Conservation (phyloP, 768 basidiomycete species). For the Rubroboletus satanas region DNA sequence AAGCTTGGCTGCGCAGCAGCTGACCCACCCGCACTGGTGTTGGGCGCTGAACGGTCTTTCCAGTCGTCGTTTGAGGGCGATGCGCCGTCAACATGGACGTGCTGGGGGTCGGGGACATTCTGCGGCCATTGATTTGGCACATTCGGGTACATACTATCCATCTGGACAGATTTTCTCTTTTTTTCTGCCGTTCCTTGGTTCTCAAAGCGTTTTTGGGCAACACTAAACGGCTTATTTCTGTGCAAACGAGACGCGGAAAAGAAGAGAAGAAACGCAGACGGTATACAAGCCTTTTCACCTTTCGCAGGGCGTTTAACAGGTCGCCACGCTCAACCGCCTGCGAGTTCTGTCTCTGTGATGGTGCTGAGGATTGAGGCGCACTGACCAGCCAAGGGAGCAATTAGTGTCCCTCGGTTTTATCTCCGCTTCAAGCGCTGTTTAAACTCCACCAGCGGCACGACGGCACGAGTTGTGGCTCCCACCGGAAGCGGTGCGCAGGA, state of each 20-base stretch:
- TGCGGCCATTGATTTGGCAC: slow-evolving; percentile 40
- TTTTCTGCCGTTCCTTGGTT: slow-evolving; percentile 35
- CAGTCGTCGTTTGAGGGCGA: slow-evolving; percentile 35
- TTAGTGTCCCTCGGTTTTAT: slow-evolving; percentile 22
- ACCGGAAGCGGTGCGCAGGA: slow-evolving; percentile 22
- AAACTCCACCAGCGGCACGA: slow-evolving; percentile 21
- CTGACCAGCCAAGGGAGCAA: slow-evolving; percentile 29
- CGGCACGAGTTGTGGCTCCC: slow-evolving; percentile 20
- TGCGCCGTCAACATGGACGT: slow-evolving; percentile 30
- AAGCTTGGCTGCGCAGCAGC: slow-evolving; percentile 33
- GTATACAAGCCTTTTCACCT: slow-evolving; percentile 39
- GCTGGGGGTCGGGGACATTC: slow-evolving; percentile 34
- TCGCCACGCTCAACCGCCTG: slow-evolving; percentile 36
- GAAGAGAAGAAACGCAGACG: slow-evolving; percentile 36
- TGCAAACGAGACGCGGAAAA: slow-evolving; percentile 37
- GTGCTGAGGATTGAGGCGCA: slow-evolving; percentile 36
- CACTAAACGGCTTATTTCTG: slow-evolving; percentile 46
- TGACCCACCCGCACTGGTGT: slow-evolving; percentile 23
- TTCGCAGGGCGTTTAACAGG: slow-evolving; percentile 34
- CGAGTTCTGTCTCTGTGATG: slow-evolving; percentile 38
- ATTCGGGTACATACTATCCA: slow-evolving; percentile 47
- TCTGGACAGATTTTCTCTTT: slow-evolving; percentile 38
- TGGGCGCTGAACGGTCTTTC: slow-evolving; percentile 35
- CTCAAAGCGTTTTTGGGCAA: slow-evolving; percentile 43
- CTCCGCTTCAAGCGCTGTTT: slow-evolving; percentile 29